phyloP scores from a whole-genome alignment of 768 basidiomycete genomes.

The Ramaria sp. region DNA sequence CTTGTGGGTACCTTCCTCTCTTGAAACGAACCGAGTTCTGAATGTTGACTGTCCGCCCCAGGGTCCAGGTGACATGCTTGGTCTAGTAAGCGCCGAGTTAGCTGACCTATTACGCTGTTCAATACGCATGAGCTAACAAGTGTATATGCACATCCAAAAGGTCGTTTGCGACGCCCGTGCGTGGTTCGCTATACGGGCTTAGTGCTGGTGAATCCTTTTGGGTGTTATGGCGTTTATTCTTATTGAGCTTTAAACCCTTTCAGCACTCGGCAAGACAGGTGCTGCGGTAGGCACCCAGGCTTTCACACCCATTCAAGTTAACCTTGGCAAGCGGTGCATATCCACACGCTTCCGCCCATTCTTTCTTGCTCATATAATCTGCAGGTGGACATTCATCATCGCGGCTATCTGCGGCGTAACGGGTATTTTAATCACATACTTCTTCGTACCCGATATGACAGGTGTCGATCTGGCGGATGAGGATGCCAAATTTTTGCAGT shows the following conservation, averaged over 20 bases:
- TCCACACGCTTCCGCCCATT: neutral
- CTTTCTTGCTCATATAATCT: neutral
- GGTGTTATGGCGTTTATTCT: neutral
- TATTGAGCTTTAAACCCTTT: neutral
- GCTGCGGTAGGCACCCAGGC: constrained; percentile 65
- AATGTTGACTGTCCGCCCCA: constrained; percentile 16
- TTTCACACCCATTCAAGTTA: constrained; percentile 56
- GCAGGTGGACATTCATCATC: constrained; percentile 58
- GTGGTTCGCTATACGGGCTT: constrained; percentile 62
- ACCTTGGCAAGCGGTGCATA: constrained; percentile 52
- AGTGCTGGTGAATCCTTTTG: constrained; percentile 27
- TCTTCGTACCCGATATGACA: constrained; percentile 60
- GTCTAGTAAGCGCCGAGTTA: constrained; percentile 56
- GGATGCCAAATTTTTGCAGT: constrained; percentile 50
- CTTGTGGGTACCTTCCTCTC: constrained; percentile 26
- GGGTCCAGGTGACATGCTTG: constrained; percentile 67
- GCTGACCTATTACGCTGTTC: constrained; percentile 15
- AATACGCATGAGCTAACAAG: constrained; percentile 1
- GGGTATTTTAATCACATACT: constrained; percentile 55
- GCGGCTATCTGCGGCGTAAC: constrained; percentile 56
- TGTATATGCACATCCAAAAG: constrained; percentile 19
- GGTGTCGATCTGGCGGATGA: constrained; percentile 57
- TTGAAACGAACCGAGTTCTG: neutral
- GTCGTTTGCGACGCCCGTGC: constrained; percentile 53
- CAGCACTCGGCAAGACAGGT: constrained; percentile 55